Percentiles rank a stretch among this genome's conserved stretches.
Conservation (phyloP, 108 stramenopile genomes). For the Schizochytrium sp. region DNA sequence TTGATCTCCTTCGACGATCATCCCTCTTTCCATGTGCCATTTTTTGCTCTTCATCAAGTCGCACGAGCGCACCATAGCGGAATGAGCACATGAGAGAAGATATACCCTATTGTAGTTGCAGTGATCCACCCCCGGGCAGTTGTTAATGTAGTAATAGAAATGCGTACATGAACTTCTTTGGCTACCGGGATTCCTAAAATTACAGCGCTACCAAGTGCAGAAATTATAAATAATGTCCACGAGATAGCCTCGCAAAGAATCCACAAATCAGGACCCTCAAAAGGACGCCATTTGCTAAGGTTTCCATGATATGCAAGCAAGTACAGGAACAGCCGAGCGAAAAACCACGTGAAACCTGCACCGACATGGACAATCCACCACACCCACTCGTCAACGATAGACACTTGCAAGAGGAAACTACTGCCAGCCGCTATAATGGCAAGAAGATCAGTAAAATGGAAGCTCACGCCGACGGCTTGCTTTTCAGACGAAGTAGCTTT, state of each 20-base stretch:
- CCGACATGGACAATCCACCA: constrained; percentile 9
- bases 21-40: background rate
- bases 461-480: background rate
- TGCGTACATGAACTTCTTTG: background rate
- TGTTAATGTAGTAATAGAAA: background rate
- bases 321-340: background rate
- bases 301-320: background rate
- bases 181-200: background rate
- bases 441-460: background rate
- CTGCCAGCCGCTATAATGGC: background rate
- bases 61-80: constrained; percentile 45
- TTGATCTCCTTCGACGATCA: background rate
- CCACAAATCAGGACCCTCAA: constrained; percentile 43
- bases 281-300: background rate
- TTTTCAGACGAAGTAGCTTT: background rate
- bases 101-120: constrained; percentile 6
- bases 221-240: constrained; percentile 19
- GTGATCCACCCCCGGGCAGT: constrained; percentile 25
- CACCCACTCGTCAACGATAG: background rate
- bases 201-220: background rate
- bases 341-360: background rate
- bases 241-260: constrained; percentile 57
- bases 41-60: background rate
- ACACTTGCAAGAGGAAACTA: background rate
- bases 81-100: constrained; percentile 5